A percentile compares a stretch with the other conserved stretches of the same genome.
phyloP scores from a whole-genome alignment of 2,329 filamentous ascomycete genomes.

The Paecilomyces variotii region DNA sequence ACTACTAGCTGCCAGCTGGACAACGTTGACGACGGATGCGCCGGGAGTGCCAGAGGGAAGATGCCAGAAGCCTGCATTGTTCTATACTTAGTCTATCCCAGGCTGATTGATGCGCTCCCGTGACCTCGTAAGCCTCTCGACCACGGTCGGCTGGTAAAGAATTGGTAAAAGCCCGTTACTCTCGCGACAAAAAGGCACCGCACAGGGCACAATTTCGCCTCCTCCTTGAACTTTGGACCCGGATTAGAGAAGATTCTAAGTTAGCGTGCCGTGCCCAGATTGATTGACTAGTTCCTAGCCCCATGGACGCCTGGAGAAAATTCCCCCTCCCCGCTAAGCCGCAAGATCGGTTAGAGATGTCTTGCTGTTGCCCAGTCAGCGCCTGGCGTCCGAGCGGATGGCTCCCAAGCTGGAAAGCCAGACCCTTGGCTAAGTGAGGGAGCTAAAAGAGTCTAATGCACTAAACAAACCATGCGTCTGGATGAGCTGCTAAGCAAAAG shows the following conservation, averaged over 20 bases:
- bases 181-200: not conserved
- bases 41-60: not conserved
- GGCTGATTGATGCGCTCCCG: not conserved
- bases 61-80: not conserved
- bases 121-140: not conserved
- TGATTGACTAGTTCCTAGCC: not conserved
- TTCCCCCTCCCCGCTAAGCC: not conserved
- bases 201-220: not conserved
- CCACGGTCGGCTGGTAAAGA: not conserved
- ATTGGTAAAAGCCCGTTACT: not conserved
- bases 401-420: not conserved
- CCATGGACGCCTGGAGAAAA: not conserved
- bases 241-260: not conserved
- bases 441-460: not conserved
- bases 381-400: not conserved
- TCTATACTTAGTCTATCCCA: not conserved
- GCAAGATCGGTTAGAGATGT: not conserved
- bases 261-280: not conserved
- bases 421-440: not conserved
- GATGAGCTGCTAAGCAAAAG: not conserved
- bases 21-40: not conserved
- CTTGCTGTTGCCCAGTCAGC: not conserved
- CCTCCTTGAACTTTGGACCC: not conserved
- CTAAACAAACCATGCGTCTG: not conserved
- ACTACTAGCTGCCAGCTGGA: not conserved